Evolutionary conservation across 495 filamentous ascomycete species (phyloP).

Genomic region (Neurospora sp.): DNA sequence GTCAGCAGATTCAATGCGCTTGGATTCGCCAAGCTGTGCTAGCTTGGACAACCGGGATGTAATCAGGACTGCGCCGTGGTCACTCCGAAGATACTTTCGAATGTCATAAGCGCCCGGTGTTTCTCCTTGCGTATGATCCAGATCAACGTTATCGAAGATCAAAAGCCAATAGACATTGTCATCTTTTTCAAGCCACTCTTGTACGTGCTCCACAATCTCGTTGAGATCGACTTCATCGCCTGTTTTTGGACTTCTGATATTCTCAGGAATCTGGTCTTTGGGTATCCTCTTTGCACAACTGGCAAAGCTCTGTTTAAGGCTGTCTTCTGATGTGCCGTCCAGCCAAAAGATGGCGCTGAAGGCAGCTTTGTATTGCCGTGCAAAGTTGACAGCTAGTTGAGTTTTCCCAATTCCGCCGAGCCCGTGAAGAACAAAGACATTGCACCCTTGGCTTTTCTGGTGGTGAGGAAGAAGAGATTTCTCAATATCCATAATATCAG

Average conservation of each 20-base stretch:
- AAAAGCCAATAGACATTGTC: conserved; percentile 30
- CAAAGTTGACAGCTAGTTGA: conserved; percentile 14
- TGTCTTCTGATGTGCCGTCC: conserved; percentile 24
- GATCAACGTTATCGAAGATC: conserved; percentile 34
- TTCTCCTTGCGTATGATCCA: conserved; percentile 14
- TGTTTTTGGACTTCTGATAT: too few species aligned
- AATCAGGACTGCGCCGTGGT: conserved; percentile 32
- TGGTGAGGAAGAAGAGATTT: too few species aligned
- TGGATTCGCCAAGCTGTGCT: too few species aligned
- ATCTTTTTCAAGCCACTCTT: conserved; percentile 24
- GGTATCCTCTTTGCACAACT: conserved; percentile 4
- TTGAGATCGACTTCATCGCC: too few species aligned
- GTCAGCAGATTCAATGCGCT: too few species aligned
- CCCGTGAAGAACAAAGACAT: conserved; percentile 14
- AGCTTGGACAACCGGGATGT: conserved; percentile 1
- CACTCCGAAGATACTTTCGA: conserved; percentile 23
- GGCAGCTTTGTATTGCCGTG: conserved; percentile 3
- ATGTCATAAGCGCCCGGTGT: conserved; percentile 23
- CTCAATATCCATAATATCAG: too few species aligned
- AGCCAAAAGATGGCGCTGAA: conserved; percentile 21
- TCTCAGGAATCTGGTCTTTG: too few species aligned
- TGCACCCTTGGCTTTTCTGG: too few species aligned
- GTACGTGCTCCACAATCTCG: conserved; percentile 12
- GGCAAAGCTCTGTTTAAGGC: conserved; percentile 22
- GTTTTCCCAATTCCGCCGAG: conserved; percentile 18